Evolutionary conservation across 768 basidiomycete species (phyloP).

Genomic region (Collybiopsis luxurians): DNA sequence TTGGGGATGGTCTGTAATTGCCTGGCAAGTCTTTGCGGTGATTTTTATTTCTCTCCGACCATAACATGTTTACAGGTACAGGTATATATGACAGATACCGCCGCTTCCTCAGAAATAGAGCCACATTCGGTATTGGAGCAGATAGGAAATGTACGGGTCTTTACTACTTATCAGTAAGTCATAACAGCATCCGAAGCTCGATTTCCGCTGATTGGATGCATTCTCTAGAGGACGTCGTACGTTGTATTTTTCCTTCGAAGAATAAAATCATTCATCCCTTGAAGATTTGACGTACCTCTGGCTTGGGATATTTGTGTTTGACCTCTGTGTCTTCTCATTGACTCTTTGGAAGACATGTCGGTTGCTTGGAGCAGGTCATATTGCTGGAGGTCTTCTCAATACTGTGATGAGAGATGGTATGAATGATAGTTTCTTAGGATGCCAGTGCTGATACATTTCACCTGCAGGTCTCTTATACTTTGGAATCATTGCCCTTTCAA

Average conservation of each 20-base stretch:
- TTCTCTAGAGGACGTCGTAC: constrained; percentile 6
- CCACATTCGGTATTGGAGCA: neutral
- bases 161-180: neutral
- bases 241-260: neutral
- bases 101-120: neutral
- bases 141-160: neutral
- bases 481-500: constrained; percentile 4
- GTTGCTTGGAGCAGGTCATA: neutral
- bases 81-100: neutral
- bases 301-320: constrained; percentile 4
- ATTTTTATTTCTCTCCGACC: neutral
- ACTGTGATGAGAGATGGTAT: constrained; percentile 4
- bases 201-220: too few relatives aligned
- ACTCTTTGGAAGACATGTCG: constrained; percentile 1
- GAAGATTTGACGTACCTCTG: neutral
- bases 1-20: neutral
- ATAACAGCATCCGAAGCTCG: too few relatives aligned
- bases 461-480: constrained; percentile 1
- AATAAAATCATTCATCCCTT: neutral
- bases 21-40: neutral
- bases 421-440: neutral
- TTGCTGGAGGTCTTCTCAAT: neutral
- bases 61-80: neutral
- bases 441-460: too few relatives aligned
- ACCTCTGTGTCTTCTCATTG: neutral